Evolutionary conservation across 345 rosid species (phyloP).

Genomic region (Litchi chinensis): DNA sequence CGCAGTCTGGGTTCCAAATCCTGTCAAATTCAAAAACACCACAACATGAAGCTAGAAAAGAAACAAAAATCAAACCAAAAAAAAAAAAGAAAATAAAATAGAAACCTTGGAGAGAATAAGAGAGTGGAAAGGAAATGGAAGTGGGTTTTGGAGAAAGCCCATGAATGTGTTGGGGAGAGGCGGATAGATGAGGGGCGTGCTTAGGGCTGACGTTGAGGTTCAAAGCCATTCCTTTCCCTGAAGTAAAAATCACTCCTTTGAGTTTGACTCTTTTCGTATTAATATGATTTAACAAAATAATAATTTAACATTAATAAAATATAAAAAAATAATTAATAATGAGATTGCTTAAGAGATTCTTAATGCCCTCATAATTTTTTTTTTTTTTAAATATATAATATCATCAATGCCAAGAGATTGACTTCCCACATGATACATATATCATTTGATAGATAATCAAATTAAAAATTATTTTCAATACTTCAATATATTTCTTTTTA

Average conservation of each 20-base stretch:
- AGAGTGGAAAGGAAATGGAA: neutral
- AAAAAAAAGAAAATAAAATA: neutral
- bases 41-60: neutral
- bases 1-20: conserved; percentile 27
- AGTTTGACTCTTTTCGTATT: too few species aligned
- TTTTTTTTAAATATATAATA: too few species aligned
- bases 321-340: too few species aligned
- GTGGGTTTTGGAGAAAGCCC: conserved; percentile 3
- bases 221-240: neutral
- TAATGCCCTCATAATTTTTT: too few species aligned
- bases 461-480: too few species aligned
- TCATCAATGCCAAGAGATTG: too few species aligned
- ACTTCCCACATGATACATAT: too few species aligned
- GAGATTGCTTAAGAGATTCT: too few species aligned
- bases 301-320: too few species aligned
- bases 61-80: neutral
- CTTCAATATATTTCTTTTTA: too few species aligned
- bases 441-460: too few species aligned
- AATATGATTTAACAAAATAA: too few species aligned
- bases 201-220: neutral
- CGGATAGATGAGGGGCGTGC: neutral
- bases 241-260: neutral
- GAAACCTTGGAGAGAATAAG: conserved; percentile 31
- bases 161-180: conserved; percentile 7
- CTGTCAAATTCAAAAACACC: conserved; percentile 18